Conservation (phyloP, 1,284 basidiomycete species). For the Ustilago curta region DNA sequence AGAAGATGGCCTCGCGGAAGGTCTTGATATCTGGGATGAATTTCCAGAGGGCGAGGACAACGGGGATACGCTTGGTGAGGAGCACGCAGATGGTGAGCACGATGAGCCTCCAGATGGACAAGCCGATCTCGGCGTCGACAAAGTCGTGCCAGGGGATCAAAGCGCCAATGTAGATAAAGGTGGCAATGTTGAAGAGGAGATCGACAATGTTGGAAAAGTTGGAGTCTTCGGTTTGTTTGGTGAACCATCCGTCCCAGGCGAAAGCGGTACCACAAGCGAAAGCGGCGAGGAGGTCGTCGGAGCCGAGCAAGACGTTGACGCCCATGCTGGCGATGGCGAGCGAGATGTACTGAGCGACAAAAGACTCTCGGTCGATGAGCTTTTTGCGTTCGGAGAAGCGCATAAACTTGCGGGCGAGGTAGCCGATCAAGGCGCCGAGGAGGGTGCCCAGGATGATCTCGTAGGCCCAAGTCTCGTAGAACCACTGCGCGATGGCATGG, state of each 20-base stretch:
- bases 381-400: constrained; percentile 90
- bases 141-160: constrained; percentile 67
- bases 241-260: constrained; percentile 93
- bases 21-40: constrained; percentile 69
- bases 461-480: constrained; percentile 73
- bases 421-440: constrained; percentile 84
- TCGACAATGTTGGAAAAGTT: constrained; percentile 97
- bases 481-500: constrained; percentile 72
- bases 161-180: constrained; percentile 69
- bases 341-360: constrained; percentile 87
- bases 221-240: constrained; percentile 84
- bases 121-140: constrained; percentile 49
- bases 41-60: constrained; percentile 66
- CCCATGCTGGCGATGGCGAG: constrained; percentile 84
- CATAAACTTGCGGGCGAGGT: constrained; percentile 89
- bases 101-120: constrained; percentile 65
- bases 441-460: constrained; percentile 84
- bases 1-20: constrained; percentile 68
- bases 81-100: constrained; percentile 63
- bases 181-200: constrained; percentile 73
- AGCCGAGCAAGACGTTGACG: constrained; percentile 66
- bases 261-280: constrained; percentile 96
- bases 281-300: constrained; percentile 73
- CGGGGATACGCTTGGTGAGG: constrained; percentile 65
- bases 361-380: constrained; percentile 95